Conservation (phyloP, 2,329 filamentous ascomycete genomes). For the Cladophialophora chaetospira region DNA sequence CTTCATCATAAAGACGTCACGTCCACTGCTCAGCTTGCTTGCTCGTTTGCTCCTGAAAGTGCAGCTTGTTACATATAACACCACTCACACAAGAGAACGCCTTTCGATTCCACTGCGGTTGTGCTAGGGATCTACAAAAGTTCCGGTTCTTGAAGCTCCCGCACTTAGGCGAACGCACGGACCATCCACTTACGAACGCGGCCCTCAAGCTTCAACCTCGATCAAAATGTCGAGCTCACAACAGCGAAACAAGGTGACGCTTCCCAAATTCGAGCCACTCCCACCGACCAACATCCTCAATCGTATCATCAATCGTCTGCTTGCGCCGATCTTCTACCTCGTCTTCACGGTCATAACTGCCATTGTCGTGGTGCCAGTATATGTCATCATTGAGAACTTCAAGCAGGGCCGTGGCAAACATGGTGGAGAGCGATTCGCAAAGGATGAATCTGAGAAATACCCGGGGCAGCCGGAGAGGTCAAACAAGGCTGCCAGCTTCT, state of each 20-base stretch:
- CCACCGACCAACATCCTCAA: constrained; percentile 22
- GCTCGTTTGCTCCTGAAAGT: too few species aligned
- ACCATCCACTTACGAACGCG: too few species aligned
- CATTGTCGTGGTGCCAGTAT: constrained; percentile 24
- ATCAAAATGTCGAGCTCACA: background rate
- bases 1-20: too few species aligned
- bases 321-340: constrained; percentile 26
- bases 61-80: too few species aligned
- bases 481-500: constrained; percentile 9
- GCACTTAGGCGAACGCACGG: too few species aligned
- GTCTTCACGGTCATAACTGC: constrained; percentile 24
- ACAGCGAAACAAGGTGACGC: constrained; percentile 1
- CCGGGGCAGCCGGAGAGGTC: constrained; percentile 3
- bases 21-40: too few species aligned
- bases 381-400: constrained; percentile 26
- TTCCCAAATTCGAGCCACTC: constrained; percentile 27
- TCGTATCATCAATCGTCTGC: constrained; percentile 22
- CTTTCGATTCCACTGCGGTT: too few species aligned
- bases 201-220: too few species aligned
- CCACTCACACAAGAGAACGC: too few species aligned
- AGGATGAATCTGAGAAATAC: background rate
- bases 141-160: too few species aligned
- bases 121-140: too few species aligned
- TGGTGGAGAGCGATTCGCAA: constrained; percentile 6
- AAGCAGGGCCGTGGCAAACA: constrained; percentile 18